Base-by-base conservation (phyloP, 345 rosid species). In the Streptanthus diversifolius region DNA sequence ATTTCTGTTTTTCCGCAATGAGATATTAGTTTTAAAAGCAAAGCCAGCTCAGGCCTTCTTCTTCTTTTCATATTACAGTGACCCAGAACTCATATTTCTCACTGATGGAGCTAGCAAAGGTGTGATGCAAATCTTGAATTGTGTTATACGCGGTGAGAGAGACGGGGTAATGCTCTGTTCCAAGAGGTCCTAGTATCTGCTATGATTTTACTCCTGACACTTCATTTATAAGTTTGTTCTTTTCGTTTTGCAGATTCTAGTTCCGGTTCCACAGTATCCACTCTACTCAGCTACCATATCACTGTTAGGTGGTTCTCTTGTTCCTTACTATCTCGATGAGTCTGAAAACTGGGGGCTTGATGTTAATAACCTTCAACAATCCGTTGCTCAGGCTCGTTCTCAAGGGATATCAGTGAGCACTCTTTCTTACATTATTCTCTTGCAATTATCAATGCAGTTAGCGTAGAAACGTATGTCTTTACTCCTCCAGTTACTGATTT, bases 71-170 rank as follows among this genome's bases (percentile, higher is more conserved):
- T 32, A 67, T 69, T 39, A 76, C 87, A 95, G 99, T 75, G 97
- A 93, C 76, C 97, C 97, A 32, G 98, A 93, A 75, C 91, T 88
- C 80, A 88, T 93, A 68, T 93, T 77, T 75, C 98, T 93, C 72
- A 93, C 98, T 56, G 97, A 91, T 83, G 98, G 98, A 77, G 98
- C 98, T 5, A 91, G 98, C 84, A 91, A 91, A 85, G 98, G 98
- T 81, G 97, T 93, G 70, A 93, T 91, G 96, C 97, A 93, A 82
- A 89, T 87, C 73, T 78, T 95, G 85, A 95, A 88, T 66, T 79
- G 90, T 70, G 80, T 91, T 49, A 95, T 95, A 73, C 90, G 96
- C 8, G 95, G 96, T 56, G 79, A 76, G 65, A 72, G 95, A 64
- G 99, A 95, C 51, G 99, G 99, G 89, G 97, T 95, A 85, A 83